Base-by-base conservation (phyloP, 441 rosid genomes). In the Arabidopsis hybrid region DNA sequence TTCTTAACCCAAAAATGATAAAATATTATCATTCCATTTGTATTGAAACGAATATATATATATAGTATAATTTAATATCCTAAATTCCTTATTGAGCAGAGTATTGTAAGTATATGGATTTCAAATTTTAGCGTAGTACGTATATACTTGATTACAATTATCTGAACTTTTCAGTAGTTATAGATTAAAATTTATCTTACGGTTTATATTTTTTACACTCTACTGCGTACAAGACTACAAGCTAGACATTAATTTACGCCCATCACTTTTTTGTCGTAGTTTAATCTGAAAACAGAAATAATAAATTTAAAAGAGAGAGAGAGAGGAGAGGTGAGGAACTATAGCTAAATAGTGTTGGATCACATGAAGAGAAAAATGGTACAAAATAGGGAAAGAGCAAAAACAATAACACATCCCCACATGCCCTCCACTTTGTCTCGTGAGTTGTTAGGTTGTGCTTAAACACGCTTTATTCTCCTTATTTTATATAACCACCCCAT, bases 341-440 rank as follows among this genome's bases (percentile, higher is more conserved):
- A 64, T 69, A 63, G 65, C 66, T 39, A 49, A 70, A 76, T 65
- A 76, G 71, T 76, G 71, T 58, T 71, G 64, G 67, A 71, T 77
- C 76, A 71, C 76, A 77, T 65, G 63, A 50, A 52, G 62, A 64
- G 3, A 13, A 45, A 65, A 71, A 35, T 35, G 18, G 32, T 60
- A 71, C 72, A 65, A 59, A 71, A 77, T 58, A 65, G 46, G 76
- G 57, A 76, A 76, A 71, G 72, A 43, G 72, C 67, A 65, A 35
- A 65, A 71, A 71, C 68, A 59, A 71, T 50, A 51, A 77, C 76
- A 65, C 58, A 49, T 71, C 80, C 73, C 80, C 80, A 71, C 77
- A 77, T 72, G 72, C 64, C 43, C 31, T 66, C 77, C 80, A 60
- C 77, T 65, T 77, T 60, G 77, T 71, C 73, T 49, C 77, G 69